Evolutionary conservation across 495 filamentous ascomycete genomes (phyloP), one percentile per base, ranked within the genome.

Genomic region (Annulohypoxylon maeteangense): DNA sequence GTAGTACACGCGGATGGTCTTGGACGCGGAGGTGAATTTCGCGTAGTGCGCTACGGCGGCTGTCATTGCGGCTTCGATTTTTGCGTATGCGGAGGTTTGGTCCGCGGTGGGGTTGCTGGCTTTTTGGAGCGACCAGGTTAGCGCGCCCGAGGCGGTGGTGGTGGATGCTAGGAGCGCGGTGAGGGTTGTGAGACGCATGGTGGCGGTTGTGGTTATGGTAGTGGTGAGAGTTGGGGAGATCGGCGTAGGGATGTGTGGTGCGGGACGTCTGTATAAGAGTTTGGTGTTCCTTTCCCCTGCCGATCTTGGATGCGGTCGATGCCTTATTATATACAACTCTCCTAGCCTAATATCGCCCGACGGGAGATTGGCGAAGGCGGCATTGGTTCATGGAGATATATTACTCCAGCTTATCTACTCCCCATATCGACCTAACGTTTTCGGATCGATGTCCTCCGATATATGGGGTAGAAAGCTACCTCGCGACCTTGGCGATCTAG

Each of bases 51-150:
- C 74, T 11, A 73, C 76, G 1, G 81, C 81, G 12, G 63, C 20
- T 27, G 25, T 48, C 76, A 83, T 78, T 45, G 81, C 81, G 1
- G 64, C 47, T n/a, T 80, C 76, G 74, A 83, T 83, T 40, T 65
- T 65, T 1, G 65, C 8, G 72, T 82, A 82, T 47, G 81, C 81
- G 23, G 81, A 80, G 18, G 68, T 20, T 25, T 83, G 78, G 76
- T 83, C 81, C 0, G 74, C n/a, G 0, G 77, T 74, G 0, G 81
- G 81, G 62, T 75, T 81, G 34, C 62, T 7, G 4, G 68, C 71
- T 34, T 74, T 76, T 31, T 79, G 63, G 7, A 83, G 60, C 2
- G 60, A 45, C 68, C 70, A 83, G 38, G 70, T 79, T 58, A 83
- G 60, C 3, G 77, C 62, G 14, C 70, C 81, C 12, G 74, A 72